A percentile compares a stretch with the other conserved stretches of the same genome.
These are phyloP conservation scores for Phoma sp. DNA, from an alignment of 2,329 filamentous ascomycete species.

Conservation along the genomic window DNA sequence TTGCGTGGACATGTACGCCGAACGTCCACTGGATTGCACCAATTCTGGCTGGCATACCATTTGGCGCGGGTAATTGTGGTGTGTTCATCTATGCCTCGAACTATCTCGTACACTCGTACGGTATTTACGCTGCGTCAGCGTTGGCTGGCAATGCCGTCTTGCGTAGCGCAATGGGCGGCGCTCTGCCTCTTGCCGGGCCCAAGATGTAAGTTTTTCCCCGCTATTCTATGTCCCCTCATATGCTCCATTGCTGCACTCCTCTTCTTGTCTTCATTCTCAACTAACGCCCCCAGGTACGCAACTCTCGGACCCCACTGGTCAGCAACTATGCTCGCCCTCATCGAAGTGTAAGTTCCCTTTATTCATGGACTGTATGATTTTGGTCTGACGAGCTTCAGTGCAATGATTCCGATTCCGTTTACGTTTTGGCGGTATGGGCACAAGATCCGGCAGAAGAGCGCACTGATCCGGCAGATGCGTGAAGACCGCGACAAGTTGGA, in stretches of 20 bases:
- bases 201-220: conserved; percentile 55
- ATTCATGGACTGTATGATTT: conserved; percentile 36
- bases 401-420: conserved; percentile 76
- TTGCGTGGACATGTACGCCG: conserved; percentile 75
- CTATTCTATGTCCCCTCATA: not conserved
- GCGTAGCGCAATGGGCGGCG: conserved; percentile 75
- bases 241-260: too few species aligned
- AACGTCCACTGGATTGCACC: conserved; percentile 83
- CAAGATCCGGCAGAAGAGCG: conserved; percentile 62
- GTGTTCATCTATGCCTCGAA: conserved; percentile 85
- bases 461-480: conserved; percentile 58
- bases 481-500: conserved; percentile 52
- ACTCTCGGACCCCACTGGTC: conserved; percentile 77
- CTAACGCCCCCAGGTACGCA: conserved; percentile 56
- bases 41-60: conserved; percentile 78
- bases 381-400: too few species aligned
- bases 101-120: conserved; percentile 79
- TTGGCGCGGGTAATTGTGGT: conserved; percentile 76
- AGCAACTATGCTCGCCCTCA: conserved; percentile 73
- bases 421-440: conserved; percentile 72
- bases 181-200: conserved; percentile 75
- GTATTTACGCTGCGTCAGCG: conserved; percentile 81
- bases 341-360: conserved; percentile 61
- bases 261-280: not conserved
- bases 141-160: conserved; percentile 80